Evolutionary conservation across 352 stramenopile species (phyloP).

Genomic region (Globisporangium abappressorium): DNA sequence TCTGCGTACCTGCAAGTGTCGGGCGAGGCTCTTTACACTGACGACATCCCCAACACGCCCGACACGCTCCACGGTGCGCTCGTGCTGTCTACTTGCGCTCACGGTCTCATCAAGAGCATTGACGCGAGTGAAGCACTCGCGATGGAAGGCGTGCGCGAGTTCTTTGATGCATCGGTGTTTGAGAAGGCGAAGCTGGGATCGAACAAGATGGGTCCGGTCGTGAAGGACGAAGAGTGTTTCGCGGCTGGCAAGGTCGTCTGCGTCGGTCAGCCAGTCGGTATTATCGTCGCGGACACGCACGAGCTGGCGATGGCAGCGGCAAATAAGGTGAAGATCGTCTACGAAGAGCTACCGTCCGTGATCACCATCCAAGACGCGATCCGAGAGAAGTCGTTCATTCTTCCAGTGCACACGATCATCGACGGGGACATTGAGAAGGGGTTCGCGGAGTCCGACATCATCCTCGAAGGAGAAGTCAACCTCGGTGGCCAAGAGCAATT

Average conservation of each 20-base stretch:
- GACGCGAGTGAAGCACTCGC: constrained; percentile 77
- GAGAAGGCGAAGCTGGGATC: constrained; percentile 53
- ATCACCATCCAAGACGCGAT: constrained; percentile 97
- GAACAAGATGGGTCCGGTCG: constrained; percentile 78
- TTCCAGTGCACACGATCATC: constrained; percentile 77
- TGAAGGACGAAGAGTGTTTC: constrained; percentile 90
- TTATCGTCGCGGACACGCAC: constrained; percentile 81
- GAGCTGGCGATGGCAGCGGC: constrained; percentile 72
- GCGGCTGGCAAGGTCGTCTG: constrained; percentile 62
- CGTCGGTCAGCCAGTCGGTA: constrained; percentile 78
- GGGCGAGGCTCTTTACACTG: constrained; percentile 93
- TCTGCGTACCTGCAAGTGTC: constrained; percentile 93
- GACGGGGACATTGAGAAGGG: constrained; percentile 80
- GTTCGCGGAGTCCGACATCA: constrained; percentile 58
- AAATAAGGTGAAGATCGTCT: constrained; percentile 86
- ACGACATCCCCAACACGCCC: constrained; percentile 89
- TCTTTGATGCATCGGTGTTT: constrained; percentile 81
- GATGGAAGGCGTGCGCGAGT: constrained; percentile 87
- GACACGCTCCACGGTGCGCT: constrained; percentile 90
- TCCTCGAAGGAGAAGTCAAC: constrained; percentile 86
- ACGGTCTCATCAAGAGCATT: constrained; percentile 83
- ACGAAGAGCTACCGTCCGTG: constrained; percentile 85
- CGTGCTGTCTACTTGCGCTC: constrained; percentile 85
- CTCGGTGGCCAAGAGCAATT: constrained; percentile 95
- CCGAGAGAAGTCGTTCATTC: constrained; percentile 88